These are phyloP conservation scores for Umbelopsis isabellina DNA, from an alignment of 192 early-diverging fungal species.

Conservation along the genomic window DNA sequence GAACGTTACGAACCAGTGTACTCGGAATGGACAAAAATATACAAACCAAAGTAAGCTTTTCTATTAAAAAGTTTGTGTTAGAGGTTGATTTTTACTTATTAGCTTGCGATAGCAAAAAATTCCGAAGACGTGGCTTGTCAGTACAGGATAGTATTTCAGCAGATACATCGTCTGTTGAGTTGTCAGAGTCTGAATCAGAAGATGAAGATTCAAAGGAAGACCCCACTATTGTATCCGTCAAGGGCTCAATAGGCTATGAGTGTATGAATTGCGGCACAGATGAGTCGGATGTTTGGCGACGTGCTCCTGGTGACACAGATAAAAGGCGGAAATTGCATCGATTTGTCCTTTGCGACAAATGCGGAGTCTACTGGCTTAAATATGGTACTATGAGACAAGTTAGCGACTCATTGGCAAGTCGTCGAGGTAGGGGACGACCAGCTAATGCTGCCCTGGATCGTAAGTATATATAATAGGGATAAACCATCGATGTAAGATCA, in stretches of 20 bases:
- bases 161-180: conserved; percentile 26
- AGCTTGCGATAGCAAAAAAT: conserved; percentile 46
- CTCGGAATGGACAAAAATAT: conserved; percentile 60
- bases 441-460: conserved; percentile 13
- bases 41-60: conserved; percentile 55
- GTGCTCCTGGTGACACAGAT: conserved; percentile 46
- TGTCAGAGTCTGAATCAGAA: conserved; percentile 17
- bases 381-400: conserved; percentile 49
- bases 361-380: conserved; percentile 62
- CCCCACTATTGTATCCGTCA: conserved; percentile 29
- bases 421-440: conserved; percentile 21
- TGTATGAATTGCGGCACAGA: conserved; percentile 48
- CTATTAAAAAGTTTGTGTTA: background rate
- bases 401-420: conserved; percentile 23
- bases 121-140: conserved; percentile 35
- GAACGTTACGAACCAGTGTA: conserved; percentile 63
- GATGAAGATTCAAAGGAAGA: conserved; percentile 33
- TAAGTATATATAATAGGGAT: conserved; percentile 23
- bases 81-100: background rate
- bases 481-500: background rate
- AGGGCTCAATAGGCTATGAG: conserved; percentile 31
- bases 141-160: background rate
- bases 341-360: conserved; percentile 52
- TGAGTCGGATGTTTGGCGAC: conserved; percentile 39
- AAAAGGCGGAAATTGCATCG: conserved; percentile 41